These are phyloP conservation scores for Phoma sp. DNA, from an alignment of 2,329 filamentous ascomycete genomes.

Conservation along the genomic window DNA sequence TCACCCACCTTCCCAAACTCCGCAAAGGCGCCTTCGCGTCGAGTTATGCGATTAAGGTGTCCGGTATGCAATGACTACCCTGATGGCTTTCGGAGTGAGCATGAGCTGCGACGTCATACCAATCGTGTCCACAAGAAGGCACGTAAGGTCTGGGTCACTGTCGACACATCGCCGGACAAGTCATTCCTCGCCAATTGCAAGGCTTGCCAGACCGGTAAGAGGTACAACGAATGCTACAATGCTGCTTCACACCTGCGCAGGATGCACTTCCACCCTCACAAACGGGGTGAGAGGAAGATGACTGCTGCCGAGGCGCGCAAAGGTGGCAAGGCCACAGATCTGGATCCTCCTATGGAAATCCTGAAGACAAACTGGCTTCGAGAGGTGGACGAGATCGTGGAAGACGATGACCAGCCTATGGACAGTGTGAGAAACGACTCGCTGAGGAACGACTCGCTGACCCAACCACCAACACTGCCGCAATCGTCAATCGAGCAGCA, in stretches of 20 bases:
- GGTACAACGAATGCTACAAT: conserved; percentile 92
- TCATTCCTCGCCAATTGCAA: conserved; percentile 81
- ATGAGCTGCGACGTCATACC: conserved; percentile 66
- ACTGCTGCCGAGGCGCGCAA: conserved; percentile 64
- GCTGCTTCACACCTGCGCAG: conserved; percentile 87
- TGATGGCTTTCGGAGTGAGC: conserved; percentile 82
- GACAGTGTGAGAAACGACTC: conserved; percentile 30
- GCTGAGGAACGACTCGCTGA: conserved; percentile 24
- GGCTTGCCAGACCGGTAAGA: conserved; percentile 75
- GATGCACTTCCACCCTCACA: conserved; percentile 80
- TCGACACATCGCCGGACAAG: conserved; percentile 65
- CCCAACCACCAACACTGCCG: conserved; percentile 26
- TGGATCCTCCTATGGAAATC: conserved; percentile 65
- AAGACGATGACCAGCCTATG: conserved; percentile 32
- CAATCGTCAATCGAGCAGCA: conserved; percentile 15
- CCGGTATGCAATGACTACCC: conserved; percentile 72
- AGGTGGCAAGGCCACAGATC: conserved; percentile 62
- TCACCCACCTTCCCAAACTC: conserved; percentile 40
- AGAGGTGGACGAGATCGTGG: conserved; percentile 58
- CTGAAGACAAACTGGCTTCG: conserved; percentile 65
- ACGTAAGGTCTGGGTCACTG: conserved; percentile 69
- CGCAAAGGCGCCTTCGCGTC: conserved; percentile 40
- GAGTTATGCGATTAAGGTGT: conserved; percentile 57
- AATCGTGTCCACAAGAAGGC: conserved; percentile 69
- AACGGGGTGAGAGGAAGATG: conserved; percentile 59